These are phyloP conservation scores for Salvia rosmarinus DNA, from an alignment of 257 asterid genomes.

Conservation along the genomic window DNA sequence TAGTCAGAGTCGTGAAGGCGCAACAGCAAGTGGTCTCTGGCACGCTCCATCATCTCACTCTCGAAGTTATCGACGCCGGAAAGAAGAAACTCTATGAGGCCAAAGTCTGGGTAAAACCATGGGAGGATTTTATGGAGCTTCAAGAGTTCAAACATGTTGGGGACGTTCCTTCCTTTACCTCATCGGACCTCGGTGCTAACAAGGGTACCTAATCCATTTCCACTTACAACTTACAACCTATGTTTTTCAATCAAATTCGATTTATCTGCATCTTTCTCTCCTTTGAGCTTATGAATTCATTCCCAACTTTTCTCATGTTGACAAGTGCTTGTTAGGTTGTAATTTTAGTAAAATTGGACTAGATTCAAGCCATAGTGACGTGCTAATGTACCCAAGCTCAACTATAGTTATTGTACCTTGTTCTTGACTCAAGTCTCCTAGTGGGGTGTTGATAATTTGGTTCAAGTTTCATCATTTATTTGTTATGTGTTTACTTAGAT, in stretches of 20 bases:
- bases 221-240: background rate
- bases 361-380: background rate
- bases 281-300: background rate
- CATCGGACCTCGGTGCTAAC: slow-evolving; percentile 78
- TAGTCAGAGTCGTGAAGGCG: slow-evolving; percentile 79
- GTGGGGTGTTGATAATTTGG: background rate
- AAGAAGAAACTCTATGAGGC: slow-evolving; percentile 76
- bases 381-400: too few species aligned
- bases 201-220: slow-evolving; percentile 47
- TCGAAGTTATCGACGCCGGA: slow-evolving; percentile 81
- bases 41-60: slow-evolving; percentile 73
- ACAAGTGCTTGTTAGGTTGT: background rate
- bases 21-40: slow-evolving; percentile 84
- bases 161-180: slow-evolving; percentile 59
- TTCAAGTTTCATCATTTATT: background rate
- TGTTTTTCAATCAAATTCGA: too few species aligned
- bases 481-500: background rate
- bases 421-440: background rate
- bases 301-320: background rate
- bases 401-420: too few species aligned
- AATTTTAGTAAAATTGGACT: background rate
- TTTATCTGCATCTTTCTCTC: background rate
- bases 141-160: slow-evolving; percentile 76
- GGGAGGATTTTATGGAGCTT: slow-evolving; percentile 82
- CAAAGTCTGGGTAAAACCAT: slow-evolving; percentile 91